Evolutionary conservation across 768 basidiomycete genomes (phyloP).

Genomic region (Leucosporidium creatinivorum): DNA sequence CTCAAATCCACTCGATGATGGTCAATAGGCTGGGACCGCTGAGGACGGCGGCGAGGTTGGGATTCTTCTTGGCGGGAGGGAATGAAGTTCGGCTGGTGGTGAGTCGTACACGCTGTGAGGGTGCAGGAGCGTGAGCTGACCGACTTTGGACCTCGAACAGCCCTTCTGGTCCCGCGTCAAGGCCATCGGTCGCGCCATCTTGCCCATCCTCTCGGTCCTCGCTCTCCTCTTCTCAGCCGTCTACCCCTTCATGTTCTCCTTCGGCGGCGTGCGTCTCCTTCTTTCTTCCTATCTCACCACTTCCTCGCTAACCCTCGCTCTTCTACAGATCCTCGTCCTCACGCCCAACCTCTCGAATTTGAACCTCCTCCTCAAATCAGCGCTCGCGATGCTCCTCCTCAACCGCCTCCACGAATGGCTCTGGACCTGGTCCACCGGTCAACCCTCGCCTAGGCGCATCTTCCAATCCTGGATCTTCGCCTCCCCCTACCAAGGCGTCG

Average conservation of each 20-base stretch:
- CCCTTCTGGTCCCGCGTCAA: slow-evolving; percentile 20
- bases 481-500: slow-evolving; percentile 30
- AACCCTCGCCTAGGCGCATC: slow-evolving; percentile 19
- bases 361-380: slow-evolving; percentile 21
- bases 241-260: slow-evolving; percentile 32
- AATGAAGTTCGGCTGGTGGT: not conserved
- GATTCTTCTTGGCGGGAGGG: slow-evolving; percentile 18
- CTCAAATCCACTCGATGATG: slow-evolving; percentile 29
- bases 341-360: slow-evolving; percentile 22
- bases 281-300: not conserved
- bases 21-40: slow-evolving; percentile 31
- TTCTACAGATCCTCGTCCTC: slow-evolving; percentile 25
- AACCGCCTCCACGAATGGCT: slow-evolving; percentile 19
- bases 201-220: slow-evolving; percentile 20
- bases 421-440: slow-evolving; percentile 28
- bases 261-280: slow-evolving; percentile 23
- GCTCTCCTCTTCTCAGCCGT: slow-evolving; percentile 22
- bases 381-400: slow-evolving; percentile 30
- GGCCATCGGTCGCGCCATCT: slow-evolving; percentile 19
- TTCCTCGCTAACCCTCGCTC: not conserved
- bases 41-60: slow-evolving; percentile 22
- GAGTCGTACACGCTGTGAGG: not conserved
- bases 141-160: not conserved
- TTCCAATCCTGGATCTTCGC: slow-evolving; percentile 30
- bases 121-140: not conserved